phyloP scores from a whole-genome alignment of 352 stramenopile genomes.

The Phytopythium helicoides region DNA sequence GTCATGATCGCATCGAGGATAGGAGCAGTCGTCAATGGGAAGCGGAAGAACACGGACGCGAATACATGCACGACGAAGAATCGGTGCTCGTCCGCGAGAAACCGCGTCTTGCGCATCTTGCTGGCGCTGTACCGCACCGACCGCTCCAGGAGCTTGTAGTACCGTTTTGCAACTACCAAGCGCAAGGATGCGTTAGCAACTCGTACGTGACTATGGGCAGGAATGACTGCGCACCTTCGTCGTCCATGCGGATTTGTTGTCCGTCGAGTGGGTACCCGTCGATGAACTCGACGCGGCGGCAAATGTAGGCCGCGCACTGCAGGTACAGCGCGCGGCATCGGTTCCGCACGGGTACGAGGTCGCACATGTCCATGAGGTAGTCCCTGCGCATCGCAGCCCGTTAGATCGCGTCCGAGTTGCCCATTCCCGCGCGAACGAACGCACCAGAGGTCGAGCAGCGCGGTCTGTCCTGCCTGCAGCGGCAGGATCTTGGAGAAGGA shows the following conservation, averaged over 20 bases:
- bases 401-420: background rate
- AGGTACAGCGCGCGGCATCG: conserved; percentile 69
- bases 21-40: conserved; percentile 38
- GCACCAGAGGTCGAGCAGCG: conserved; percentile 75
- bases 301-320: conserved; percentile 67
- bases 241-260: conserved; percentile 46
- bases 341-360: conserved; percentile 71
- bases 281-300: conserved; percentile 78
- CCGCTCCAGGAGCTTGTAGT: conserved; percentile 53
- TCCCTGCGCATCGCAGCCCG: conserved; percentile 26
- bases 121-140: conserved; percentile 53
- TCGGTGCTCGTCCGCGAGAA: conserved; percentile 69
- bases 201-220: background rate
- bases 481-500: conserved; percentile 80
- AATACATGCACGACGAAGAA: conserved; percentile 75
- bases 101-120: conserved; percentile 65
- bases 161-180: conserved; percentile 52
- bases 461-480: conserved; percentile 58
- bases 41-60: conserved; percentile 67
- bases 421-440: background rate
- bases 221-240: conserved; percentile 18
- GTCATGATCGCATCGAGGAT: conserved; percentile 55
- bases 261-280: conserved; percentile 57
- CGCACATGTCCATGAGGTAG: conserved; percentile 83
- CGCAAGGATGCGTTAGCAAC: background rate